Evolutionary conservation across 2,329 filamentous ascomycete species (phyloP).

Genomic region (Macrophomina phaseolina): DNA sequence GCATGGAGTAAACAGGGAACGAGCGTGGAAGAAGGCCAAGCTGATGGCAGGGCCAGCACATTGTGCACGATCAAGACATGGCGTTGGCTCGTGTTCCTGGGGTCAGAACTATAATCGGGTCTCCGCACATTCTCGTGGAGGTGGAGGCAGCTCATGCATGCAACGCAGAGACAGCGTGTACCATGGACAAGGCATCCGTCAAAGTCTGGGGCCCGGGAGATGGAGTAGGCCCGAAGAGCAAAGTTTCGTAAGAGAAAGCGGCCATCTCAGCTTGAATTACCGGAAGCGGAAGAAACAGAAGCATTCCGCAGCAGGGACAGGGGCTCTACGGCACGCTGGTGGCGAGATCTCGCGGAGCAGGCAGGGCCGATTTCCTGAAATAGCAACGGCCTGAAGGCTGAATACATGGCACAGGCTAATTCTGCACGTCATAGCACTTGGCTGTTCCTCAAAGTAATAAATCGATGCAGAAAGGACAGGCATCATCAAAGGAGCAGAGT

Average conservation of each 20-base stretch:
- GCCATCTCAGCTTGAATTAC: conserved; percentile 10
- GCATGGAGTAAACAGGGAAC: conserved; percentile 3
- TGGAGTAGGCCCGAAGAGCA: background rate
- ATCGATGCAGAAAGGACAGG: conserved; percentile 9
- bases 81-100: conserved; percentile 16
- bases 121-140: conserved; percentile 26
- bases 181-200: conserved; percentile 8
- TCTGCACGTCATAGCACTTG: conserved; percentile 22
- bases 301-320: conserved; percentile 7
- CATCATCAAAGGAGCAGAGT: conserved; percentile 2
- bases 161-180: conserved; percentile 16
- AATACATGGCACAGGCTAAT: conserved; percentile 1
- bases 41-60: conserved; percentile 2
- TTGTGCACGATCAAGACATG: conserved; percentile 2
- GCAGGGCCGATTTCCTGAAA: conserved; percentile 9
- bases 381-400: conserved; percentile 1
- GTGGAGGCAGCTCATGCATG: conserved; percentile 19
- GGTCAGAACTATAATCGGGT: conserved; percentile 26
- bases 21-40: background rate
- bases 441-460: conserved; percentile 13
- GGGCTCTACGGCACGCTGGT: background rate
- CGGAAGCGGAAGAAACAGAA: background rate
- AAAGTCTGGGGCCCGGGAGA: background rate
- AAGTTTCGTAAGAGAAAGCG: conserved; percentile 17
- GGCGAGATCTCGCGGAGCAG: background rate